phyloP scores from a whole-genome alignment of 306 rosid species.

The Datisca glomerata region DNA sequence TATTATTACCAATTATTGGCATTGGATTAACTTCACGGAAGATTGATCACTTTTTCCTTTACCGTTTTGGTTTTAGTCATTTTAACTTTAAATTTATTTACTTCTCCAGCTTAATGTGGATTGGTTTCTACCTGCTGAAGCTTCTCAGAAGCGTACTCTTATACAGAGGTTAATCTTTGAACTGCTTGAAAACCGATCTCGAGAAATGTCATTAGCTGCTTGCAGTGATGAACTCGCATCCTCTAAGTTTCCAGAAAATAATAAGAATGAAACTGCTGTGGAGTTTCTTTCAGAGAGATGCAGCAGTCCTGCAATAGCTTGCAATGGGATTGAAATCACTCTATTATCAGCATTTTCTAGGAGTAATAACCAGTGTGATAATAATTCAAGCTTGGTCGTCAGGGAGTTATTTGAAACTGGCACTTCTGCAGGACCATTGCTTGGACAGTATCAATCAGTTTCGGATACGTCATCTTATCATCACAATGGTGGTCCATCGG shows the following conservation, averaged over 20 bases:
- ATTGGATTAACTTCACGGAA: too few relatives aligned
- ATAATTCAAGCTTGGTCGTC: conserved; percentile 62
- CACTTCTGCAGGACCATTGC: conserved; percentile 36
- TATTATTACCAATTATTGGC: too few relatives aligned
- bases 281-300: conserved; percentile 28
- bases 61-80: conserved; percentile 3
- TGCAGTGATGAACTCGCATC: conserved; percentile 30
- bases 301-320: conserved; percentile 20
- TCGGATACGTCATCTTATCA: conserved; percentile 42
- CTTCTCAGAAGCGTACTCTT: conserved; percentile 77
- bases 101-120: conserved; percentile 58
- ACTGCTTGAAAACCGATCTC: conserved; percentile 43
- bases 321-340: conserved; percentile 58
- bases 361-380: conserved; percentile 35
- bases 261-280: conserved; percentile 22
- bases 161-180: conserved; percentile 71
- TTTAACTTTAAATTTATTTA: conserved; percentile 7
- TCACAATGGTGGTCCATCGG: conserved; percentile 36
- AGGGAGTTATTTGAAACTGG: conserved; percentile 70
- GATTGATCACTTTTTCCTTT: conserved; percentile 2
- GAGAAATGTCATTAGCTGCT: conserved; percentile 35
- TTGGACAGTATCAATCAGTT: conserved; percentile 48
- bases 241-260: conserved; percentile 23
- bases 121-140: conserved; percentile 90
- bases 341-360: conserved; percentile 54